phyloP scores from a whole-genome alignment of 257 asterid species.

The Solanum lycopersicoides region DNA sequence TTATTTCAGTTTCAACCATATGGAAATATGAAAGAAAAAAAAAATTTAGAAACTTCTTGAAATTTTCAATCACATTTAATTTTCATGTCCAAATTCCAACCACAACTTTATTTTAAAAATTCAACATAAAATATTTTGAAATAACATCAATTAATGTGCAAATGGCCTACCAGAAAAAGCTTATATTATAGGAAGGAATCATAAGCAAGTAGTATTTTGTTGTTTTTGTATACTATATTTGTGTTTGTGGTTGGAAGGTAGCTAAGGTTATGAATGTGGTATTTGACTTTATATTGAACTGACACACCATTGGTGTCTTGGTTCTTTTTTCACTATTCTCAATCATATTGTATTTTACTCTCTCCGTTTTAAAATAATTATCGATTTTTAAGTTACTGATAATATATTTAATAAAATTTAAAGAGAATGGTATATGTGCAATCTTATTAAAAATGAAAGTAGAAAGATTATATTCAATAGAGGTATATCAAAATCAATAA shows the following conservation, averaged over 20 bases:
- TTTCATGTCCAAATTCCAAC: not conserved
- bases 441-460: not conserved
- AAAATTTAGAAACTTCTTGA: not conserved
- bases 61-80: not conserved
- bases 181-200: not conserved
- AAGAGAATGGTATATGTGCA: not conserved
- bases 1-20: no score
- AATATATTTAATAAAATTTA: not conserved
- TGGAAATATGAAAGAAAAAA: not conserved
- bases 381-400: not conserved
- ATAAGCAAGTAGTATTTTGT: not conserved
- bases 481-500: no score
- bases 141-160: not conserved
- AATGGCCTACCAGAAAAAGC: not conserved
- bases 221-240: not conserved
- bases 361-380: not conserved
- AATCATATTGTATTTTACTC: not conserved
- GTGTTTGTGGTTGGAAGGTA: not conserved
- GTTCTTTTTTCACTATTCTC: not conserved
- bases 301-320: not conserved
- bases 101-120: not conserved
- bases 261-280: not conserved
- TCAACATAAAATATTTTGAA: not conserved
- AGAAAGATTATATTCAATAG: not conserved
- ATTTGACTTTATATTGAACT: not conserved